Percentiles rank a stretch among this genome's conserved stretches.
phyloP scores from a whole-genome alignment of 2,329 filamentous ascomycete genomes.

The Fonsecaea pugnacius region DNA sequence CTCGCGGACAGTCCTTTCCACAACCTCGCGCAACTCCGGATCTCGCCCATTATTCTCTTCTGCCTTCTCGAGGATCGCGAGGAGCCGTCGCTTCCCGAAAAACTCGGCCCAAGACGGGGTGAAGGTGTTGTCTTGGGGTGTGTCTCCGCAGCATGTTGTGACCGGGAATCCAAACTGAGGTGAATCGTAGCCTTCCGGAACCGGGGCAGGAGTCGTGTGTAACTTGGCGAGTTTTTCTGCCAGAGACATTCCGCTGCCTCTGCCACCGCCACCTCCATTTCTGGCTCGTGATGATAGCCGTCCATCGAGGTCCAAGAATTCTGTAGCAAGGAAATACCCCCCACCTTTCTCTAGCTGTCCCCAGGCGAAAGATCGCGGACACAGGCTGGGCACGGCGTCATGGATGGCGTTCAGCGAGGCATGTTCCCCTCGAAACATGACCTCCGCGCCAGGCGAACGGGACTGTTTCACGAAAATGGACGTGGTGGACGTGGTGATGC shows the following conservation, averaged over 20 bases:
- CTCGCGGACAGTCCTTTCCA: constrained; percentile 65
- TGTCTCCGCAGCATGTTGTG: constrained; percentile 83
- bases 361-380: constrained; percentile 74
- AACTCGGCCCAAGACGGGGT: constrained; percentile 79
- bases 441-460: constrained; percentile 41
- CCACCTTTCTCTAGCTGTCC: constrained; percentile 59
- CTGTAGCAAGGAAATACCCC: constrained; percentile 67
- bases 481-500: constrained; percentile 44
- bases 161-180: constrained; percentile 83
- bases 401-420: constrained; percentile 83
- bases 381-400: constrained; percentile 70
- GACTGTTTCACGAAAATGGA: constrained; percentile 49
- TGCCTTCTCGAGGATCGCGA: constrained; percentile 64
- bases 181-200: constrained; percentile 60
- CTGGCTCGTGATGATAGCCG: constrained; percentile 27
- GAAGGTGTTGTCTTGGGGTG: constrained; percentile 78
- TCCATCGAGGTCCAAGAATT: constrained; percentile 72
- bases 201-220: constrained; percentile 74
- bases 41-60: constrained; percentile 68
- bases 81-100: constrained; percentile 75
- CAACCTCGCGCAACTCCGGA: constrained; percentile 62
- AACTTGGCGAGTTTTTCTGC: constrained; percentile 77
- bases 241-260: constrained; percentile 62
- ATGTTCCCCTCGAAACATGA: constrained; percentile 70
- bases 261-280: constrained; percentile 45